Conservation (phyloP, 2,329 filamentous ascomycete genomes). For the Colletotrichum coccodes region DNA sequence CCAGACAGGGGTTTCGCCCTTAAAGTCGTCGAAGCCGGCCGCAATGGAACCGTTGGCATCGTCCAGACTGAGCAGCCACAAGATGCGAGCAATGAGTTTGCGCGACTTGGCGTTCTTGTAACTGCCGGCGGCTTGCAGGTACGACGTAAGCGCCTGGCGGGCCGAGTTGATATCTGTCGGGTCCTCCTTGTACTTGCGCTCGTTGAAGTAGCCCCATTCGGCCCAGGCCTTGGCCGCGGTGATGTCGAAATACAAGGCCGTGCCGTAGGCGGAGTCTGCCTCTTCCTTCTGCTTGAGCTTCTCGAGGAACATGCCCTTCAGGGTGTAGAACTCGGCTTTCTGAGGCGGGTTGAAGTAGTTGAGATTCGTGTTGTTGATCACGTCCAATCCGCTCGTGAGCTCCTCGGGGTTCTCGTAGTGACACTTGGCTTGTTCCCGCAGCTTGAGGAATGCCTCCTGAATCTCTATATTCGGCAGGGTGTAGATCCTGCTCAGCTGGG, state of each 20-base stretch:
- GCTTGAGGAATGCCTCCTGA: constrained; percentile 96
- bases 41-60: constrained; percentile 86
- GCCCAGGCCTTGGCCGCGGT: constrained; percentile 97
- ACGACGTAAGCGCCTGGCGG: constrained; percentile 93
- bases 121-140: constrained; percentile 92
- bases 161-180: constrained; percentile 84
- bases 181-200: constrained; percentile 94
- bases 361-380: constrained; percentile 99
- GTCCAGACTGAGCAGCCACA: constrained; percentile 96
- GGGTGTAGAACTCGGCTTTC: constrained; percentile 98
- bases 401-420: constrained; percentile 97
- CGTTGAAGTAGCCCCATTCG: constrained; percentile 99
- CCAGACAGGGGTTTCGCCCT: constrained; percentile 97
- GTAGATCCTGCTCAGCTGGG: constrained; percentile 96
- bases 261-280: constrained; percentile 93
- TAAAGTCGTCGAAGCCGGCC: constrained; percentile 92
- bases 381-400: constrained; percentile 90
- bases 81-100: constrained; percentile 90
- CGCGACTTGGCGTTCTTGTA: constrained; percentile 98
- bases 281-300: constrained; percentile 92
- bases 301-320: constrained; percentile 99
- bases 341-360: constrained; percentile 97
- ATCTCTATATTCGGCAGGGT: constrained; percentile 99
- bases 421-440: constrained; percentile 98
- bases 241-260: constrained; percentile 95